phyloP scores from a whole-genome alignment of 1,284 basidiomycete species.

The Hypsizygus ulmarius region DNA sequence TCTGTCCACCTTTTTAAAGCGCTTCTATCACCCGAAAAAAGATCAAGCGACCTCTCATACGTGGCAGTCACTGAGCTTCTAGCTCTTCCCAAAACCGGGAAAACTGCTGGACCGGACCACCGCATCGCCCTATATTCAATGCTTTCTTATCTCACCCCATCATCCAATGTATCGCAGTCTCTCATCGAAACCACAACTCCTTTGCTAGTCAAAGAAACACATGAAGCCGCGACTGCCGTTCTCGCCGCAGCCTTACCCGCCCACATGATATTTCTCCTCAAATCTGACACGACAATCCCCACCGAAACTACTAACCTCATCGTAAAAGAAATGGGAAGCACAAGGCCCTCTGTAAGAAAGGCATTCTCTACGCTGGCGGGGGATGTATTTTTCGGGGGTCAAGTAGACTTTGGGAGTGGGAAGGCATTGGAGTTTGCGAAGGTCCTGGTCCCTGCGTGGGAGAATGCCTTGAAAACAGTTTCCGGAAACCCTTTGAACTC shows the following conservation, averaged over 20 bases:
- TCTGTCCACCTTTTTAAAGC: conserved; percentile 63
- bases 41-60: conserved; percentile 24
- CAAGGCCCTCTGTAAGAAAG: conserved; percentile 52
- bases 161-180: conserved; percentile 46
- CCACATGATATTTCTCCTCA: conserved; percentile 60
- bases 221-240: conserved; percentile 59
- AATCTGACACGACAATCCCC: conserved; percentile 39
- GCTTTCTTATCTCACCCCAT: conserved; percentile 56
- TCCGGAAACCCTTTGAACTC: conserved; percentile 56
- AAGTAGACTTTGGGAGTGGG: conserved; percentile 32
- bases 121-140: conserved; percentile 81
- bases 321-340: conserved; percentile 66
- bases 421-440: conserved; percentile 48
- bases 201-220: conserved; percentile 77
- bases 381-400: conserved; percentile 40
- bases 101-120: conserved; percentile 85
- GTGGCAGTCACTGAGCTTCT: conserved; percentile 57
- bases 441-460: conserved; percentile 59
- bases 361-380: conserved; percentile 56
- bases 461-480: conserved; percentile 67
- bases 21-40: conserved; percentile 36
- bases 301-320: conserved; percentile 47
- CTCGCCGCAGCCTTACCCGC: conserved; percentile 53
- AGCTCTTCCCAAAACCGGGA: conserved; percentile 73
- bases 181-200: conserved; percentile 56